Base-by-base conservation (phyloP, 2,329 filamentous ascomycete genomes). In the Beauveria rudraprayagi region DNA sequence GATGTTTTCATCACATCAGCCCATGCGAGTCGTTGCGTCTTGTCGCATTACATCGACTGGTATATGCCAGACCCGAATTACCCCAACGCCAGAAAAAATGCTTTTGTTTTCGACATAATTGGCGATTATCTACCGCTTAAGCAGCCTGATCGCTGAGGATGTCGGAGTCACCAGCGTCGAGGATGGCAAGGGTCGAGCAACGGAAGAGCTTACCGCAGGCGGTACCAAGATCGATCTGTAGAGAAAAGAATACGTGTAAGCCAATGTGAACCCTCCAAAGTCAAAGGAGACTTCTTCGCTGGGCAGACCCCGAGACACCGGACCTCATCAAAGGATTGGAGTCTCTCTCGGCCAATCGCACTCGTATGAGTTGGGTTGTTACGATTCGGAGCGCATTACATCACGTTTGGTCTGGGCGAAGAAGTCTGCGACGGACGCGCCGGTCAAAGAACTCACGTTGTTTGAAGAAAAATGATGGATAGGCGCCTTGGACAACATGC, bases 191-290 rank as follows among this genome's bases (percentile, higher is more conserved):
- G 80, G 92, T 96, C 70, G 91, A 93, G 87, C 91, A 96, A 71
- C 92, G 87, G 89, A 96, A 99, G 76, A 99, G 89, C 85, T 97
- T 97, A 84, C 94, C 94, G 83, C 92, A 97, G 71, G 92, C 92
- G 75, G 92, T 97, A 75, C 94, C 94, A 69, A 99, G 86, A 83
- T 97, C 94, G 76, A 97, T 97, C 92, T 97, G 78, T 77, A 74
- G 63, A 62, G 19, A 37, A 26, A 28, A 65, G 65, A 58, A 70
- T 64, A 75, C 66, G 71, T 73, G 83, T 88, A 81, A 88, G 85
- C 84, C 76, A 70, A 74, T 70, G 70, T 77, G 73, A 79, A 87
- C 91, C 91, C 91, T 95, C 91, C 91, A 90, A 94, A 94, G 90
- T 86, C 87, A 80, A 70, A 70, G 66, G 74, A 82, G 87, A 89